phyloP scores from a whole-genome alignment of 2,329 filamentous ascomycete genomes.

The Apiospora aurea region DNA sequence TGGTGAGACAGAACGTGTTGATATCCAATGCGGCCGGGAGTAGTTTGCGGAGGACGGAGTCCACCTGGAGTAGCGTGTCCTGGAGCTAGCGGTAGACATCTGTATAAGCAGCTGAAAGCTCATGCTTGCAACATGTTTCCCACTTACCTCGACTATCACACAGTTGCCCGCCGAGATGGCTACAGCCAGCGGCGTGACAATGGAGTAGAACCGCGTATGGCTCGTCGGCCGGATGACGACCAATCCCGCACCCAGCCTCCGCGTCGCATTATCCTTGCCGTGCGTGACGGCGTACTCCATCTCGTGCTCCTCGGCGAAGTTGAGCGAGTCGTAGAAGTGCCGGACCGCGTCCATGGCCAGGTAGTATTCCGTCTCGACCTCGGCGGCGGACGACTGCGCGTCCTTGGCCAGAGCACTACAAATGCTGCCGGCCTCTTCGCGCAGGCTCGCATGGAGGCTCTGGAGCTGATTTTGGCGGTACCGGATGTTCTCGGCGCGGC shows the following conservation, averaged over 20 bases:
- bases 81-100: slow-evolving; percentile 31
- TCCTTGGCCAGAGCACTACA: slow-evolving; percentile 43
- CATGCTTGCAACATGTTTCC: too few species aligned
- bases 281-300: slow-evolving; percentile 42
- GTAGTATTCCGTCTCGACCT: slow-evolving; percentile 44
- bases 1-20: slow-evolving; percentile 37
- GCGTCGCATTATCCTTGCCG: slow-evolving; percentile 34
- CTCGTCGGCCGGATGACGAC: slow-evolving; percentile 42
- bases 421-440: slow-evolving; percentile 38
- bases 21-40: slow-evolving; percentile 36
- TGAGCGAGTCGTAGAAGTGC: slow-evolving; percentile 39
- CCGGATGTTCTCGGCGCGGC: slow-evolving; percentile 45
- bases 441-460: slow-evolving; percentile 43
- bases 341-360: slow-evolving; percentile 41
- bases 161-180: slow-evolving; percentile 48
- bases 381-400: slow-evolving; percentile 38
- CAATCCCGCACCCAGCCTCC: slow-evolving; percentile 37
- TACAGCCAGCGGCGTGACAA: slow-evolving; percentile 41
- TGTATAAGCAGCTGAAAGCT: too few species aligned
- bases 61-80: slow-evolving; percentile 34
- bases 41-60: slow-evolving; percentile 33
- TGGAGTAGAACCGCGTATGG: slow-evolving; percentile 43
- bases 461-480: slow-evolving; percentile 49
- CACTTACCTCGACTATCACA: slow-evolving; percentile 42
- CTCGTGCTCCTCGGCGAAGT: slow-evolving; percentile 37